These are phyloP conservation scores for Panaeolus papilionaceus DNA, from an alignment of 768 basidiomycete species.

Conservation along the genomic window DNA sequence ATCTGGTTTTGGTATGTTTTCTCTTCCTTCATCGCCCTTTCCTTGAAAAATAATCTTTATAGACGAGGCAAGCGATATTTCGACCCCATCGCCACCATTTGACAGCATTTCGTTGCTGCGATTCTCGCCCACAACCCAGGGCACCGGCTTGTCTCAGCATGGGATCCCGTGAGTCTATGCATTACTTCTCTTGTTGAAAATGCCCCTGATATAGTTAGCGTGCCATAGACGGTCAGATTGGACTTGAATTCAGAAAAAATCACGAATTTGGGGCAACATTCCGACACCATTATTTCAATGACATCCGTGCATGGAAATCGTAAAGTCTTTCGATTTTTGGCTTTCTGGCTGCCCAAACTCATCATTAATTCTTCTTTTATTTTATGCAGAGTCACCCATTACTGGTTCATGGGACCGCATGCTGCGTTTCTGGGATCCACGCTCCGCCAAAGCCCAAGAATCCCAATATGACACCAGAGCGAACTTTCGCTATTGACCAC, in stretches of 20 bases:
- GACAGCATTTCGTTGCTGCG: slow-evolving; percentile 84
- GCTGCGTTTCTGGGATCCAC: slow-evolving; percentile 87
- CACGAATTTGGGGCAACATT: slow-evolving; percentile 79
- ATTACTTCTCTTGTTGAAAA: slow-evolving; percentile 16
- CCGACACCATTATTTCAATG: slow-evolving; percentile 80
- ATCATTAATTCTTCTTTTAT: neutral
- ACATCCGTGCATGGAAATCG: slow-evolving; percentile 71
- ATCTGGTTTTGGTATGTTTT: slow-evolving; percentile 17
- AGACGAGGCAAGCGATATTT: slow-evolving; percentile 34
- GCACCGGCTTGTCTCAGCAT: slow-evolving; percentile 85
- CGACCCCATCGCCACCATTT: slow-evolving; percentile 67
- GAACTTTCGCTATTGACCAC: slow-evolving; percentile 85
- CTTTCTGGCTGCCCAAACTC: neutral
- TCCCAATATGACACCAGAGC: slow-evolving; percentile 75
- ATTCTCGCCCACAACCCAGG: slow-evolving; percentile 83
- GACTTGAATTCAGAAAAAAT: slow-evolving; percentile 79
- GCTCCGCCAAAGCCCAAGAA: slow-evolving; percentile 60
- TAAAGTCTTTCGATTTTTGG: slow-evolving; percentile 38
- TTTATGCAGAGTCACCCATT: slow-evolving; percentile 65
- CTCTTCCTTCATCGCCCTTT: neutral
- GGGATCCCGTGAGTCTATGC: slow-evolving; percentile 71
- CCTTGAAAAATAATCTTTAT: neutral
- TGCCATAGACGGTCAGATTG: slow-evolving; percentile 43
- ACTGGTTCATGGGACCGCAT: slow-evolving; percentile 95
- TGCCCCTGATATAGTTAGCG: slow-evolving; percentile 8